phyloP scores from a whole-genome alignment of 371 early-diverging fungal genomes.

The Apophysomyces ossiformis region DNA sequence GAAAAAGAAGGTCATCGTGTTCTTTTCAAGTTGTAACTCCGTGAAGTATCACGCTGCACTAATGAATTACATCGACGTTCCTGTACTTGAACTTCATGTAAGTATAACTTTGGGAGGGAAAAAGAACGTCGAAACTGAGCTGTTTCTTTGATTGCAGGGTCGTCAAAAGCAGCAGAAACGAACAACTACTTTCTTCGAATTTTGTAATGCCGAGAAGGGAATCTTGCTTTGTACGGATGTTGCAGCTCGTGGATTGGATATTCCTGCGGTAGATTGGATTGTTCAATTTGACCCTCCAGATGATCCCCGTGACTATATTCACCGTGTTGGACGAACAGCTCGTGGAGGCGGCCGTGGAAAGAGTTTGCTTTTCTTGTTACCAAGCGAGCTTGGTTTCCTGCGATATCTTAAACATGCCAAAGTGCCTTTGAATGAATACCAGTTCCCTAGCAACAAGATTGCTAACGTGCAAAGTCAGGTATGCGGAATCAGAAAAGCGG shows the following conservation, averaged over 20 bases:
- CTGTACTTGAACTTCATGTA: slow-evolving; percentile 93
- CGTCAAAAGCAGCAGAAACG: slow-evolving; percentile 96
- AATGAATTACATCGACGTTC: slow-evolving; percentile 61
- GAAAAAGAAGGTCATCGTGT: slow-evolving; percentile 93
- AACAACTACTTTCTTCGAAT: slow-evolving; percentile 96
- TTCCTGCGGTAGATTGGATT: slow-evolving; percentile 98
- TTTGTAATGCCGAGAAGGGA: slow-evolving; percentile 88
- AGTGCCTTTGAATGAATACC: slow-evolving; percentile 97
- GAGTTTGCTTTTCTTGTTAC: slow-evolving; percentile 94
- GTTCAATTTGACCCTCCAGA: slow-evolving; percentile 99
- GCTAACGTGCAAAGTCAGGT: slow-evolving; percentile 91
- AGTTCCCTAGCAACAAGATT: slow-evolving; percentile 93
- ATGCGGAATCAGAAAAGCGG: neutral
- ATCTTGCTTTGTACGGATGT: slow-evolving; percentile 98
- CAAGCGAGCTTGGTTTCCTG: slow-evolving; percentile 95
- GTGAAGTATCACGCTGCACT: slow-evolving; percentile 96
- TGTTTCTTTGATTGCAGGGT: slow-evolving; percentile 53
- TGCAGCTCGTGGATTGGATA: slow-evolving; percentile 98
- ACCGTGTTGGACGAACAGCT: slow-evolving; percentile 98
- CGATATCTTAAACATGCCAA: slow-evolving; percentile 97
- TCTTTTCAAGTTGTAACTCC: slow-evolving; percentile 94
- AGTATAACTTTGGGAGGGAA: slow-evolving; percentile 22
- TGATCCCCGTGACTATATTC: slow-evolving; percentile 98
- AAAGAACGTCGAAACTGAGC: neutral
- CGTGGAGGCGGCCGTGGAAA: slow-evolving; percentile 90